Evolutionary conservation across 768 basidiomycete genomes (phyloP).

Genomic region (Leucocoprinus leucothites): DNA sequence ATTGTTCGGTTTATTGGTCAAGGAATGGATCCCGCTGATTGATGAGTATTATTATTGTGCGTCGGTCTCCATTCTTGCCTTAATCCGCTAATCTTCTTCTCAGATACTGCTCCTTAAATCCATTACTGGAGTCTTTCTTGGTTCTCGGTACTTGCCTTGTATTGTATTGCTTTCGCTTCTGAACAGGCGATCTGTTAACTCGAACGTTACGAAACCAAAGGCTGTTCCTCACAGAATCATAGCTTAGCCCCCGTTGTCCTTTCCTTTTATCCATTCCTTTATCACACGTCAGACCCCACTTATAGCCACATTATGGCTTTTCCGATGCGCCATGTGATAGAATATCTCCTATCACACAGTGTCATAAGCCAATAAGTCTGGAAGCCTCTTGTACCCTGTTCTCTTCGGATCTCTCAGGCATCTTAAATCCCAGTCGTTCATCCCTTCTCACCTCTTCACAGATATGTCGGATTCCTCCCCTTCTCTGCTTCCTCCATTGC

Average conservation of each 20-base stretch:
- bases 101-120: conserved; percentile 41
- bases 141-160: conserved; percentile 8
- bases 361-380: conserved; percentile 7
- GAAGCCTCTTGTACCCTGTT: neutral
- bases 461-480: conserved; percentile 24
- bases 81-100: neutral
- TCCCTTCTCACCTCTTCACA: conserved; percentile 11
- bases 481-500: conserved; percentile 33
- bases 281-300: conserved; percentile 5
- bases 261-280: conserved; percentile 5
- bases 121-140: neutral
- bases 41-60: conserved; percentile 90
- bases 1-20: conserved; percentile 65
- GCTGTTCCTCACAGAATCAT: neutral
- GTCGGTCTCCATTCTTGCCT: conserved; percentile 27
- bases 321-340: conserved; percentile 7
- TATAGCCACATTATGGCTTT: neutral
- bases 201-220: conserved; percentile 6
- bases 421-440: conserved; percentile 2
- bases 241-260: neutral
- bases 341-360: neutral
- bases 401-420: conserved; percentile 7
- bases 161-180: conserved; percentile 7
- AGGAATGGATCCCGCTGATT: conserved; percentile 86
- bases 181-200: neutral